Base-by-base conservation (phyloP, 1,284 basidiomycete species). In the Anthracocystis setariae region DNA sequence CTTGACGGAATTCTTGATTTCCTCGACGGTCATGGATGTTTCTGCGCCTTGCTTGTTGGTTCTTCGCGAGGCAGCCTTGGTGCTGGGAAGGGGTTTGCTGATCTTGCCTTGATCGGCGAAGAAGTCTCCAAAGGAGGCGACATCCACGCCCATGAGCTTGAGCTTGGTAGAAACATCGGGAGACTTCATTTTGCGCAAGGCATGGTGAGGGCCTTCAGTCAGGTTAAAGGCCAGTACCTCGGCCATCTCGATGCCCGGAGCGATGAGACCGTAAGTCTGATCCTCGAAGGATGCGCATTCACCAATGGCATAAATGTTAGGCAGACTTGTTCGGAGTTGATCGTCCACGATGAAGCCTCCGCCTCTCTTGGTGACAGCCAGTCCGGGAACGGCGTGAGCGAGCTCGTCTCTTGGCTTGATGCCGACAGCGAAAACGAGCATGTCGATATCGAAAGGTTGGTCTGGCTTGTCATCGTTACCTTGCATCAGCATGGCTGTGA, bases 221-320 rank as follows among this genome's bases (percentile, higher is more conserved):
- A 92, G 84, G 83, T 92, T 92, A 85, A 90, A 91, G 0, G 89
- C 85, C 3, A 92, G 85, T 50, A 91, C 88, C 75, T 90, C 89
- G 24, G 90, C 90, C 90, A 90, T 90, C 82, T 90, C 89, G 53
- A 90, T 85, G 50, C 89, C 89, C 13, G 89, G 90, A 8, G 87
- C 89, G 71, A 91, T 90, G 21, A 91, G 83, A 13, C 90, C 90
- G 70, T 88, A 91, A 4, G 87, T 89, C 53, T 90, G 88, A 3
- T 86, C 87, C 53, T 85, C 86, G 89, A 89, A 91, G 48, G 85
- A 86, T 0, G 90, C 90, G 76, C 90, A 91, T 79, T 91, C 90
- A 2, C 90, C 90, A 50, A 92, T 89, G 2, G 90, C 90, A 67
- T 88, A 91, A 4, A 91, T 86, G 59, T 88, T 86, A 46, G 85